Conservation (phyloP, 108 stramenopile genomes). For the Conticribra weissflogii region DNA sequence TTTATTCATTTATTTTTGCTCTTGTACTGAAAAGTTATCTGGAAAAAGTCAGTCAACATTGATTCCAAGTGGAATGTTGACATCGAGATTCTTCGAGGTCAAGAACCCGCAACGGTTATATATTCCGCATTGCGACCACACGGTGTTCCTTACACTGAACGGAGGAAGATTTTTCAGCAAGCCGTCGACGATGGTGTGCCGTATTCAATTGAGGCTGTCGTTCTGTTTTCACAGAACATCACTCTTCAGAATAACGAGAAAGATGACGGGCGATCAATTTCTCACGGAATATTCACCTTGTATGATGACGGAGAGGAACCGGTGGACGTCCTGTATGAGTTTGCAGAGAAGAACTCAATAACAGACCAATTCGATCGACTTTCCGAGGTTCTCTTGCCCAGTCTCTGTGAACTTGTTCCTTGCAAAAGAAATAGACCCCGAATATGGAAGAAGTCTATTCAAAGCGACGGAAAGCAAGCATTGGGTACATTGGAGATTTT, state of each 20-base stretch:
- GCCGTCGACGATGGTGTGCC: constrained; percentile 19
- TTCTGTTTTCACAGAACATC: constrained; percentile 29
- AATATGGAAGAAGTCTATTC: constrained; percentile 34
- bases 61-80: constrained; percentile 26
- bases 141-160: constrained; percentile 22
- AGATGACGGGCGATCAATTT: too few relatives aligned
- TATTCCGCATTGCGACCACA: constrained; percentile 35
- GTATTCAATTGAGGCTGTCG: constrained; percentile 32
- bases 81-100: constrained; percentile 36
- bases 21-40: background rate
- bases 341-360: constrained; percentile 26
- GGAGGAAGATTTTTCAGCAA: constrained; percentile 25
- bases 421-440: constrained; percentile 35
- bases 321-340: constrained; percentile 47
- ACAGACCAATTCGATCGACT: constrained; percentile 26
- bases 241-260: constrained; percentile 24
- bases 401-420: constrained; percentile 32
- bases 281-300: constrained; percentile 21
- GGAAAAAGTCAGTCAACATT: constrained; percentile 28
- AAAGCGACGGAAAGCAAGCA: constrained; percentile 9
- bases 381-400: constrained; percentile 25
- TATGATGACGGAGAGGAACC: constrained; percentile 54
- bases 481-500: constrained; percentile 40
- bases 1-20: background rate
- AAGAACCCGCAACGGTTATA: constrained; percentile 37